A percentile compares a stretch with the other conserved stretches of the same genome.
Evolutionary conservation across 768 basidiomycete genomes (phyloP).

Genomic region (Mrakia blollopis): DNA sequence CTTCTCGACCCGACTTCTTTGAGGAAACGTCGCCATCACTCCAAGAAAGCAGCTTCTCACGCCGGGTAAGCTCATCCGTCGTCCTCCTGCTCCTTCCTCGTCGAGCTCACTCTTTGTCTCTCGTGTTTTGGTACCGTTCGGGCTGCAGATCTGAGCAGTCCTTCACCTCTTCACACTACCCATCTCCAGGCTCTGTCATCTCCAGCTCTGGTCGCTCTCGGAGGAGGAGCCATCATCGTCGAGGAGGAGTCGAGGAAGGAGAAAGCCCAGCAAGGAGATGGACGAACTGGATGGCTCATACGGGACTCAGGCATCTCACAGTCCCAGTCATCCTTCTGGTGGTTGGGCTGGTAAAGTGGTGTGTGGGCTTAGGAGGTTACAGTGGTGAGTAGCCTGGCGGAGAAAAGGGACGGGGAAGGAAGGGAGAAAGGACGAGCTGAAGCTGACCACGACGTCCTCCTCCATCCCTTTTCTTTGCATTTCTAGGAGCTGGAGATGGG

Average conservation of each 20-base stretch:
- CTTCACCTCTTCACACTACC: constrained; percentile 1
- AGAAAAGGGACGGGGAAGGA: background rate
- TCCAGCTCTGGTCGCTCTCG: background rate
- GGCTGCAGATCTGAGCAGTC: background rate
- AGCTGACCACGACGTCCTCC: background rate
- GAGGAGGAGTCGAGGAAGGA: background rate
- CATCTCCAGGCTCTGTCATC: background rate
- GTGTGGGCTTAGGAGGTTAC: constrained; percentile 69
- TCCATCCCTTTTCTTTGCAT: background rate
- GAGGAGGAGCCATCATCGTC: background rate
- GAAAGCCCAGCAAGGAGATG: constrained; percentile 52
- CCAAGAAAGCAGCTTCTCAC: background rate
- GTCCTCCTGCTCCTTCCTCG: background rate
- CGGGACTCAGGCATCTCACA: constrained; percentile 58
- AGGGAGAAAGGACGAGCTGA: background rate
- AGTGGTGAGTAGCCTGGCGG: constrained; percentile 57
- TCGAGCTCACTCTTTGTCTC: background rate
- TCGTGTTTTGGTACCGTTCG: background rate
- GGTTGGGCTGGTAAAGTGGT: constrained; percentile 60
- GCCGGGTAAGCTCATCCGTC: background rate
- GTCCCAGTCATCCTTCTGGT: constrained; percentile 56
- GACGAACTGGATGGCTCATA: constrained; percentile 75
- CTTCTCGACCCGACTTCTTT: background rate
- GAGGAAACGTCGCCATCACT: background rate
- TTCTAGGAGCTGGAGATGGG: constrained; percentile 60